Base-by-base conservation (phyloP, 768 basidiomycete species). In the Psilocybe tampanensis region DNA sequence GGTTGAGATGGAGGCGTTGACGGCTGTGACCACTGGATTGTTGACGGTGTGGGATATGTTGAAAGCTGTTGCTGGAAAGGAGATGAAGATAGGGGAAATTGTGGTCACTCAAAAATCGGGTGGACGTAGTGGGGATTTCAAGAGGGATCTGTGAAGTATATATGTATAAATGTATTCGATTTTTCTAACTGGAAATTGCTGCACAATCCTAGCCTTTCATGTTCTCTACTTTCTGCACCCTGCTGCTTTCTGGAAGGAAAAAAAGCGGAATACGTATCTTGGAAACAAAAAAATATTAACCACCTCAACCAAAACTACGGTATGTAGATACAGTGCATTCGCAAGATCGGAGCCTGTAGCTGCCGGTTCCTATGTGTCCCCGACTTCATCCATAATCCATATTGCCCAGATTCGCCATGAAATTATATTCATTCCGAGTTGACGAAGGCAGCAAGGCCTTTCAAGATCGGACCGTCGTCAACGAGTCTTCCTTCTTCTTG, bases 21-120 rank as follows among this genome's bases (percentile, higher is more conserved):
- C 88, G n/a, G 88, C 88, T 21, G 94, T 92, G 8, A 86, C 86
- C 1, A 76, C 90, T 26, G 87, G 86, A 5, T 77, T 92, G 29
- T 74, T 95, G 52, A 92, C 92, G 1, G 86, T 95, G 13, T 96
- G 93, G 90, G 93, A 94, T 67, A 95, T 96, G 94, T 80, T 95
- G 26, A 95, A 95, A 73, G 89, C 89, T 4, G 87, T 93, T 1
- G 92, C 90, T 1, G 94, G 92, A n/a, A 82, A 82, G 67, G 89
- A 92, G 55, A 94, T 96, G 91, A 73, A 82, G 56, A 91, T 97
- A 33, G 77, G 83, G 18, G 81, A 84, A 21, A 81, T 94, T 34
- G 72, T 80, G 60, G 88, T 94, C 2, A 74, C 76, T 1, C 70
- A 74, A 29, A 95, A 95, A 70, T 75, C 79, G 24, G 94, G 92